Base-by-base conservation (phyloP, 2,329 filamentous ascomycete genomes). In the Dactylellina cionopaga region DNA sequence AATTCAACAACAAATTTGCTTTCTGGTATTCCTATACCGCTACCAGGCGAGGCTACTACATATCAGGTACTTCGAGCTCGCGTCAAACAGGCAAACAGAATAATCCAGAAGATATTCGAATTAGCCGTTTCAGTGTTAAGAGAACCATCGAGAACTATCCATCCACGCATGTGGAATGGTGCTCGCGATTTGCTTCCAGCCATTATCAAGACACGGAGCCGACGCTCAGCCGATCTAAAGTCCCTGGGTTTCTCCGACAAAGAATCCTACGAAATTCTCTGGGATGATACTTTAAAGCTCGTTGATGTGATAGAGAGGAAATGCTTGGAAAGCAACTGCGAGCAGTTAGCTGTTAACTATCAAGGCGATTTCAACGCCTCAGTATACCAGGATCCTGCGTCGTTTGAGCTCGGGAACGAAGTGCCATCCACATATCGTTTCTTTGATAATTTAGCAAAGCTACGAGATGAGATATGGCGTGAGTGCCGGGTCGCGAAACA, bases 401-500 rank as follows among this genome's bases (percentile, higher is more conserved):
- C 6, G 7, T 9, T 22, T 3, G 7, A 15, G n/a, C 11, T 49
- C 7, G n/a, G 22, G 15, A 19, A 19, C 19, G 2, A 37, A 15
- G 10, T 41, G 7, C 2, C 19, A 4, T 41, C 43, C 10, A 31
- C 33, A 5, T 49, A 60, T n/a, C 44, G 3, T 2, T 60, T 60
- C 15, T 41, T 60, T 13, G 56, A 60, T n/a, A 10, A 39, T n/a
- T 25, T 60, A 1, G 43, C 56, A 1, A 49, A 29, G 15, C 27
- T 19, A 15, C 31, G 56, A 10, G 43, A 60, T 60, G 56, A 25
- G 4, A 1, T 60, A 5, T 60, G 56, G 56, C n/a, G 7, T 2
- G 31, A 60, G 5, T 2, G 24, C 11, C n/a, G 41, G 19, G 2
- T 5, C n/a, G 2, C n/a, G 1, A 19, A 6, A 33, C 5, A 33